Evolutionary conservation across 2,329 filamentous ascomycete species (phyloP).

Genomic region (Pyrenochaeta sp.): DNA sequence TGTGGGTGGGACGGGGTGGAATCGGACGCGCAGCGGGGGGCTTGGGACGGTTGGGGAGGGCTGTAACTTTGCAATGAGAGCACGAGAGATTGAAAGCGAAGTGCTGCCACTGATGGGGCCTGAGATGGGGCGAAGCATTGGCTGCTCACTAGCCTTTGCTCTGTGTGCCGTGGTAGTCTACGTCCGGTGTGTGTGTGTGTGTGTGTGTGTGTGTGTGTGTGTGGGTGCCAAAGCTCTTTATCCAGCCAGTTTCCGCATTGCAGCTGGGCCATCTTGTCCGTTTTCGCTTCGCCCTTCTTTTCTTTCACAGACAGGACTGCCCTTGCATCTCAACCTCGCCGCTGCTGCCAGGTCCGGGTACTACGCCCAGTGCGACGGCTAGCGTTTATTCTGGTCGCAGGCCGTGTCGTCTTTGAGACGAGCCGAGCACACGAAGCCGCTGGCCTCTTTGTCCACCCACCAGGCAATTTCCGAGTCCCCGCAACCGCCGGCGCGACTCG

Average conservation of each 20-base stretch:
- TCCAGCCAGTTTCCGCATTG: background rate
- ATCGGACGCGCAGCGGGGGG: background rate
- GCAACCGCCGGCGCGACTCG: background rate
- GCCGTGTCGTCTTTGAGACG: background rate
- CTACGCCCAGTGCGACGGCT: background rate
- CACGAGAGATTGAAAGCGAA: too few species aligned
- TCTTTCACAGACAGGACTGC: background rate
- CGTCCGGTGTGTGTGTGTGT: too few species aligned
- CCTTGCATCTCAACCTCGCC: background rate
- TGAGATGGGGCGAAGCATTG: too few species aligned
- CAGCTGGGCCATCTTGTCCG: background rate
- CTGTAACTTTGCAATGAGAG: too few species aligned
- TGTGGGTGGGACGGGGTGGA: conserved; percentile 3
- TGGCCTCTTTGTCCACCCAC: too few species aligned
- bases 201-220: too few species aligned
- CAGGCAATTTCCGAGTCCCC: background rate
- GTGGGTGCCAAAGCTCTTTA: background rate
- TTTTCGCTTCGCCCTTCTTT: background rate
- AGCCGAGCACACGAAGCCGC: background rate
- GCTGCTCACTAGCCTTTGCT: too few species aligned
- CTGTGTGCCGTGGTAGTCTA: too few species aligned
- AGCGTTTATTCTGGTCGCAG: background rate
- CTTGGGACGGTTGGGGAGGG: too few species aligned
- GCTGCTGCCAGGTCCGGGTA: background rate
- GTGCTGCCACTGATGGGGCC: too few species aligned